Base-by-base conservation (phyloP, 139 green algal species). In the Gonium pectorale region DNA sequence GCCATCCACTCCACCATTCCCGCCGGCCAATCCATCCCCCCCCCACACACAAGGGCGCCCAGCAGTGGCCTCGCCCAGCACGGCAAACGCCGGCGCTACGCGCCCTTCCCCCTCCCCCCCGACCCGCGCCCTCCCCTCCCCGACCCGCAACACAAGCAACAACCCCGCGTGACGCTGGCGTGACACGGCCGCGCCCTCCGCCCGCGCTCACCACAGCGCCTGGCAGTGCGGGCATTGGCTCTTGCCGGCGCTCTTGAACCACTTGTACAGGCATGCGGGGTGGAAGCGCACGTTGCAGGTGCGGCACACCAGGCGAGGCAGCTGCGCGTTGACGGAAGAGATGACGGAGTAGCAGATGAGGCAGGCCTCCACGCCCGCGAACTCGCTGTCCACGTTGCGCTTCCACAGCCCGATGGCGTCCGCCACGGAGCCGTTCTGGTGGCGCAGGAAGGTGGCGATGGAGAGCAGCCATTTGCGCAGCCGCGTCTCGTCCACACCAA, bases 301-400 rank as follows among this genome's bases (percentile, higher is more conserved):
- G 37, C 90, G 87, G 95, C 97, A 99, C n/a, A 68, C 52, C 66
- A 99, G 90, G 37, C 89, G 89, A 8, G 97, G 97, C 86, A 98
- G 93, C 81, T 96, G 89, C 17, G 90, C 90, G 81, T 94, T 94
- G n/a, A 91, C 91, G n/a, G 93, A 82, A 71, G 96, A 92, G 27
- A 99, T 87, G 33, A 99, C 94, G 35, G 71, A 88, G 92, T 98
- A 99, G 91, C 97, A 99, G 87, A 99, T 99, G 13, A 98, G 92
- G 90, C 97, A 99, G 49, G 97, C 90, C 89, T 99, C 96, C 68
- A 98, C 90, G 69, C 94, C 94, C 68, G 68, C 86, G 80, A 90
- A 93, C 59, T 92, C 88, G 33, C 77, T 74, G 56, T 95, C 92
- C 3, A 98, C 86, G 75, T 97, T 98, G 54, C 83, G 79, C 79